These are phyloP conservation scores for Chaetomium cochliodes DNA, from an alignment of 495 filamentous ascomycete species.

Conservation along the genomic window DNA sequence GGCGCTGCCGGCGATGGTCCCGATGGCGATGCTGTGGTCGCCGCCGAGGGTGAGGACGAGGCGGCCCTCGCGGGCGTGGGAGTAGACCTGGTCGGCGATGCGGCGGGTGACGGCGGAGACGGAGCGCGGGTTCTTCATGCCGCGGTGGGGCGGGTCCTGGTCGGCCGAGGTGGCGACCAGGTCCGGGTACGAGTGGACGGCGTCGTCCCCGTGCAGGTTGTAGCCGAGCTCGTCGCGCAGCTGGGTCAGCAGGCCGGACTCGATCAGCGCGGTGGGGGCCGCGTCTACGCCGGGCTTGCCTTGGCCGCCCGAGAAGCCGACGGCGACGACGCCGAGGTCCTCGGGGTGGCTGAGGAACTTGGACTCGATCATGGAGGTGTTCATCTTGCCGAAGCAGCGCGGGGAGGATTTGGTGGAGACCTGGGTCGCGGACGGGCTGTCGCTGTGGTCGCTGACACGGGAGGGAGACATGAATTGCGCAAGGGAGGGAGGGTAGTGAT, in stretches of 20 bases:
- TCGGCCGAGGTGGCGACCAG: constrained; percentile 57
- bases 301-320: constrained; percentile 97
- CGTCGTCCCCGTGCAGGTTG: constrained; percentile 78
- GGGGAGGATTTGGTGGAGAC: constrained; percentile 9
- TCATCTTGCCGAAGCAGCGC: constrained; percentile 38
- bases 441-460: constrained; percentile 15
- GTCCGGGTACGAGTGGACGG: constrained; percentile 78
- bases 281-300: constrained; percentile 92
- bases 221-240: constrained; percentile 83
- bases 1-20: constrained; percentile 79
- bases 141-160: constrained; percentile 72
- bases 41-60: constrained; percentile 92
- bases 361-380: constrained; percentile 69
- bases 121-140: constrained; percentile 89
- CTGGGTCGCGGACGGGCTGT: constrained; percentile 3
- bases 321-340: constrained; percentile 88
- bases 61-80: constrained; percentile 78
- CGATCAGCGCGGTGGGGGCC: constrained; percentile 86
- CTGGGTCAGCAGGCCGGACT: constrained; percentile 81
- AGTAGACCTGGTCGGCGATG: constrained; percentile 82
- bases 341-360: constrained; percentile 76
- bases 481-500: neutral
- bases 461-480: constrained; percentile 19
- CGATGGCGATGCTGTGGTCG: constrained; percentile 96
- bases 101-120: constrained; percentile 83